A percentile compares a stretch with the other conserved stretches of the same genome.
phyloP scores from a whole-genome alignment of 73 alveolate species.

The Tetrahymena elliotti region DNA sequence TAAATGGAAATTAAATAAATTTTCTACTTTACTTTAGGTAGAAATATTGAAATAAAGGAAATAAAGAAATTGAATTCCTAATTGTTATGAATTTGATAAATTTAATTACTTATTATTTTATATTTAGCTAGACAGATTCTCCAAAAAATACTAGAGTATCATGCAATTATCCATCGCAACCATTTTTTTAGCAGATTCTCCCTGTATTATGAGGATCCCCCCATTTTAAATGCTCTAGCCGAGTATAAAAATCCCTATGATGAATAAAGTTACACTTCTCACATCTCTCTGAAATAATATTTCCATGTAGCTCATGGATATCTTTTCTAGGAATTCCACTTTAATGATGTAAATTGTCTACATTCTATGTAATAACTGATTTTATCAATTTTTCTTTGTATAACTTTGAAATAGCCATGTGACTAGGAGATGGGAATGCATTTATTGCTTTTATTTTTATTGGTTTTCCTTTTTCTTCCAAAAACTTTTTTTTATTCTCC shows the following conservation, averaged over 20 bases:
- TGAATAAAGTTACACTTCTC: neutral
- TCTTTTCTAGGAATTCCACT: constrained; percentile 56
- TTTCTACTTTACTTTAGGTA: neutral
- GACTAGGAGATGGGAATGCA: constrained; percentile 46
- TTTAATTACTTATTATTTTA: neutral
- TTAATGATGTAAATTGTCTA: constrained; percentile 60
- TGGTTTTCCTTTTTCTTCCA: neutral
- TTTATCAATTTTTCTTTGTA: constrained; percentile 45
- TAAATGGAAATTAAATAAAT: neutral
- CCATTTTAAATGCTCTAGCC: neutral
- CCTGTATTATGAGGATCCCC: neutral
- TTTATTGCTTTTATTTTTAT: neutral
- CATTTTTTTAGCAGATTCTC: neutral
- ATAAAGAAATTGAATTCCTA: neutral
- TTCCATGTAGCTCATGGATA: constrained; percentile 54
- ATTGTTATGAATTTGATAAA: neutral
- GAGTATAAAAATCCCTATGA: constrained; percentile 7
- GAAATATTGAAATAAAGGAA: neutral
- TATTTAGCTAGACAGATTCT: neutral
- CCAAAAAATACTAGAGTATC: neutral
- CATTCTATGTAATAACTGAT: constrained; percentile 54
- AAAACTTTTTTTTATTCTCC: neutral
- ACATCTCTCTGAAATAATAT: constrained; percentile 5
- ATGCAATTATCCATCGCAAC: neutral
- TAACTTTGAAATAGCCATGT: constrained; percentile 53